Evolutionary conservation across 805 yeast species (phyloP).

Genomic region (Saccharomycopsis olivae): DNA sequence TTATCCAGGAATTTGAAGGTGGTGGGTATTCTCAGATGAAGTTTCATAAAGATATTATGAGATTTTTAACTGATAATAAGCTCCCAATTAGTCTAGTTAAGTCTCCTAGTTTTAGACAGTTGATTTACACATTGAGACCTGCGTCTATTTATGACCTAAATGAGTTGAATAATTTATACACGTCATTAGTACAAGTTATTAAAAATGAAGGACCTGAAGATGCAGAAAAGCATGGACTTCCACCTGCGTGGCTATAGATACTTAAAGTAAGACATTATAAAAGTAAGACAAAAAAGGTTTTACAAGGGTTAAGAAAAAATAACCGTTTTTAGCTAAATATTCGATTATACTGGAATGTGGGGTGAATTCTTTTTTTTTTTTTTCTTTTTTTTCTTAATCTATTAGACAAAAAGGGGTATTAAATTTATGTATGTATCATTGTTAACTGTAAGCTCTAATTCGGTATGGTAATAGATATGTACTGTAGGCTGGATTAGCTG

Average conservation of each 20-base stretch:
- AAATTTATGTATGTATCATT: no score
- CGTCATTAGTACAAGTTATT: constrained; percentile 35
- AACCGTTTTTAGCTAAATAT: no score
- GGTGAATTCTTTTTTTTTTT: no score
- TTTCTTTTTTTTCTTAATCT: no score
- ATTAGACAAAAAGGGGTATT: no score
- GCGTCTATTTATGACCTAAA: constrained; percentile 36
- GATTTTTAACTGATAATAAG: constrained; percentile 42
- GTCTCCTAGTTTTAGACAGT: constrained; percentile 40
- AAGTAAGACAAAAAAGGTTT: background rate
- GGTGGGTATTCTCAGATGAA: constrained; percentile 30
- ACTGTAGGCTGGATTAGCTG: no score
- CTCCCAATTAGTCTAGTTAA: constrained; percentile 37
- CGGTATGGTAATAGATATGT: no score
- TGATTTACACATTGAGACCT: constrained; percentile 39
- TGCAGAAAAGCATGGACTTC: no score
- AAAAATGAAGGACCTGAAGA: constrained; percentile 22
- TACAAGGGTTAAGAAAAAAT: background rate
- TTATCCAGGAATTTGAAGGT: constrained; percentile 7
- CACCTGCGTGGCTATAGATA: no score
- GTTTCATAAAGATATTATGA: constrained; percentile 41
- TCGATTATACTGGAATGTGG: no score
- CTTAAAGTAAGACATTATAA: no score
- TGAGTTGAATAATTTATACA: constrained; percentile 35
- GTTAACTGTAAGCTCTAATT: no score